Evolutionary conservation across 768 basidiomycete genomes (phyloP), one percentile per base, ranked within the genome.

Genomic region (Calocybe cyanea): DNA sequence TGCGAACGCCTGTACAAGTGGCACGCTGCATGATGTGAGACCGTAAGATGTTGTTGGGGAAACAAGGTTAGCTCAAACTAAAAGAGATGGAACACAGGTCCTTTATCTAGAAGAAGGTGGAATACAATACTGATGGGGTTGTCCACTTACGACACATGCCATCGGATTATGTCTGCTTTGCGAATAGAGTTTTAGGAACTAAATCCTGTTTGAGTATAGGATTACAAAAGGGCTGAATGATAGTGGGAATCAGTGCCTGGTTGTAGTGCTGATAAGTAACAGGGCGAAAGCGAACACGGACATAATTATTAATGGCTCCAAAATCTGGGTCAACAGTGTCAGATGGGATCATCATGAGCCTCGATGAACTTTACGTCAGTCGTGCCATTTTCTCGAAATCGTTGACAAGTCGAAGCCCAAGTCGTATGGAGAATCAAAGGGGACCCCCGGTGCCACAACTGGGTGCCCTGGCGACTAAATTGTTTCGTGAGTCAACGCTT

Each of bases 171-270:
- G 57, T 54, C 51, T 49, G 43, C 60, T 62, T 64, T 64, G 59
- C 63, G 64, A 64, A 67, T 69, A 76, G 68, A 72, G 71, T 74
- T 75, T 76, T 76, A 71, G 67, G 63, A 68, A 68, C 64, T 57
- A 57, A 52, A 45, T 51, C 48, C 43, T 49, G 51, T 59, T 62
- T 63, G 62, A 56, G 64, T 32, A 41, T 37, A 39, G 40, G 45
- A 51, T 20, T 45, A 57, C 54, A 59, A 60, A 68, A 67, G 67
- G 66, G 58, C 50, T 59, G 50, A 42, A 31, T 46, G 47, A 53
- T 47, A 58, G 61, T 67, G 69, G 55, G 65, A 70, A 64, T 39
- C 38, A 38, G 62, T 66, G 58, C 63, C 61, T 61, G 59, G 57
- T 48, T 53, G 48, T n/a, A 21, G 28, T 43, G 40, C 21, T 47